Evolutionary conservation across 805 yeast species (phyloP), one percentile per base, ranked within the genome.

Genomic region (Suhomyces sp.): DNA sequence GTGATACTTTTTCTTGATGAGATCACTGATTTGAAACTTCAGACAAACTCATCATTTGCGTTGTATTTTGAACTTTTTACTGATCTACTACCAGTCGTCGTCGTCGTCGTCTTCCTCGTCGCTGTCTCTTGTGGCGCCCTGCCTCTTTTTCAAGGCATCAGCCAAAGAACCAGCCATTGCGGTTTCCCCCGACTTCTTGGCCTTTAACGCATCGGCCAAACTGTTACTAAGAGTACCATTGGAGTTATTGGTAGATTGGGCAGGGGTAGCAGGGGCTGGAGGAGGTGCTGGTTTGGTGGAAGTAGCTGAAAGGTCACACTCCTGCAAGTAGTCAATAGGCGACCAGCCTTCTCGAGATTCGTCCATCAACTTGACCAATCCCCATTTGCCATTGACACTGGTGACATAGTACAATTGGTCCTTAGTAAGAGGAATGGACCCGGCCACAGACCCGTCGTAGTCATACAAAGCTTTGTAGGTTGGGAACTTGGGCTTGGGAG

Each of bases 301-400:
- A 39, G 53, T 57, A 0, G 74, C 68, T 35, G 86, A 82, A 10
- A 81, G 78, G 3, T 69, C 80, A 57, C 81, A 80, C 54, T 81
- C 83, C 19, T 76, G 83, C 62, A 93, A 83, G 65, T 92, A 94
- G n/a, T 92, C 88, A 20, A 94, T 86, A 12, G 99, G 99, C 10
- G 94, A 93, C 99, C 99, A 94, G 4, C 99, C 99, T 66, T 91
- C 94, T 51, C 75, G 80, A 0, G 85, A 64, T 40, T 88, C 94
- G 62, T 87, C 92, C 54, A 86, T 66, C 31, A 83, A 77, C 65
- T 87, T 87, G 8, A 91, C 97, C 52, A 94, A 77, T 60, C 96
- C 93, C 99, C 99, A 94, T 15, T 97, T 97, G 55, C 89, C 92
- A 44, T 85, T 84, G 52, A 86, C 89, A 62, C 81, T 85, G 2